Conservation (phyloP, 2,329 filamentous ascomycete species). For the Penicillium sp. region DNA sequence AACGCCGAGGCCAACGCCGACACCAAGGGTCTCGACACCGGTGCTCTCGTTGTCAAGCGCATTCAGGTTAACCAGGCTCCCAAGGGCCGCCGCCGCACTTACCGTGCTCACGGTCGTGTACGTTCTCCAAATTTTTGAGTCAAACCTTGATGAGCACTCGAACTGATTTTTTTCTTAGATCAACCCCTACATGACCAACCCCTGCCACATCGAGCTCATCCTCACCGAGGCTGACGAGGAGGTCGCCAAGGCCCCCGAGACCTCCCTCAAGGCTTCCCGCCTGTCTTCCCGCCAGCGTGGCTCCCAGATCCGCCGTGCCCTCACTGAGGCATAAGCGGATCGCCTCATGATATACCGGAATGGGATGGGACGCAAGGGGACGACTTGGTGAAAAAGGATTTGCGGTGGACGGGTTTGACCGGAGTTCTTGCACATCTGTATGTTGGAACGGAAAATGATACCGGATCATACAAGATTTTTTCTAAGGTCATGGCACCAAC, state of each 20-base stretch:
- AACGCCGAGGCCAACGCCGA: slow-evolving; percentile 97
- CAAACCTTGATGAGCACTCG: neutral
- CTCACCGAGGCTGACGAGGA: slow-evolving; percentile 96
- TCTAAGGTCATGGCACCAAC: slow-evolving; percentile 28
- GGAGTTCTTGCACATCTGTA: slow-evolving; percentile 38
- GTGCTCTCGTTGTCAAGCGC: slow-evolving; percentile 98
- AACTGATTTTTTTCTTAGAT: slow-evolving; percentile 62
- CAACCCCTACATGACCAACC: slow-evolving; percentile 99
- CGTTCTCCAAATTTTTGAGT: slow-evolving; percentile 47
- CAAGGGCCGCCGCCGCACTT: slow-evolving; percentile 98
- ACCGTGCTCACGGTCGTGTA: slow-evolving; percentile 99
- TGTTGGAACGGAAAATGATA: slow-evolving; percentile 32
- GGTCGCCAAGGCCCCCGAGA: slow-evolving; percentile 80
- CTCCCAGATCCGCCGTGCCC: slow-evolving; percentile 60
- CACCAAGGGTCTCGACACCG: slow-evolving; percentile 95
- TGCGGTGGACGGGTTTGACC: slow-evolving; percentile 34
- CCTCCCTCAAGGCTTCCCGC: slow-evolving; percentile 57
- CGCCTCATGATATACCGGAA: slow-evolving; percentile 10
- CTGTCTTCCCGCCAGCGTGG: slow-evolving; percentile 94
- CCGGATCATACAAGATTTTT: slow-evolving; percentile 31
- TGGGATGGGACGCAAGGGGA: slow-evolving; percentile 25
- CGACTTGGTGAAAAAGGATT: slow-evolving; percentile 31
- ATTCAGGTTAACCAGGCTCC: slow-evolving; percentile 99
- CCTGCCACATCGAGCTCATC: slow-evolving; percentile 99
- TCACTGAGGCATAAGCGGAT: slow-evolving; percentile 56